phyloP scores from a whole-genome alignment of 495 filamentous ascomycete genomes.

The Aspergillus haitiensis region DNA sequence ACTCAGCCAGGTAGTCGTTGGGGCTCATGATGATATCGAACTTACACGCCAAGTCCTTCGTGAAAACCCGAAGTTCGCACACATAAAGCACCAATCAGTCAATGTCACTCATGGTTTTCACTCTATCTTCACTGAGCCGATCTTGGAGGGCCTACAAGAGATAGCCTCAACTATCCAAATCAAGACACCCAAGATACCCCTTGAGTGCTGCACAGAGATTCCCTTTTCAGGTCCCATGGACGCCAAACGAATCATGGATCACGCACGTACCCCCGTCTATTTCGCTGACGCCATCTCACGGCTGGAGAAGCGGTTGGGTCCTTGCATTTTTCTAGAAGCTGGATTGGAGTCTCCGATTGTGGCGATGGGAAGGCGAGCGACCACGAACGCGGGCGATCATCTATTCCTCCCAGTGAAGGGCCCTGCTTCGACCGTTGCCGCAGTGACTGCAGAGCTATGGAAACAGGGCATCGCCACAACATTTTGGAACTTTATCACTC shows the following conservation, averaged over 20 bases:
- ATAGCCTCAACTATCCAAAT: conserved; percentile 29
- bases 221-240: background rate
- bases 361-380: too few species aligned
- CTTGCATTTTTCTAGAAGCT: too few species aligned
- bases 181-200: conserved; percentile 30
- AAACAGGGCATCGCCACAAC: conserved; percentile 34
- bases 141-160: conserved; percentile 31
- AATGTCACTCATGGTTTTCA: conserved; percentile 55
- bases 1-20: conserved; percentile 44
- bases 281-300: too few species aligned
- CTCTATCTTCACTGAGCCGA: conserved; percentile 42
- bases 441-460: conserved; percentile 39
- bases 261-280: too few species aligned
- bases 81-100: conserved; percentile 38
- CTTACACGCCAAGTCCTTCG: background rate
- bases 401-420: too few species aligned
- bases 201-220: conserved; percentile 32
- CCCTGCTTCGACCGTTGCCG: too few species aligned
- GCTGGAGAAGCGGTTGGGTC: too few species aligned
- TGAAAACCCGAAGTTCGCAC: background rate
- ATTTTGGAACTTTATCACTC: conserved; percentile 46
- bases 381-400: too few species aligned
- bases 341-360: too few species aligned
- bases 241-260: too few species aligned
- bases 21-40: conserved; percentile 36